These are phyloP conservation scores for Passalora sequoiae DNA, from an alignment of 2,329 filamentous ascomycete genomes.

Conservation along the genomic window DNA sequence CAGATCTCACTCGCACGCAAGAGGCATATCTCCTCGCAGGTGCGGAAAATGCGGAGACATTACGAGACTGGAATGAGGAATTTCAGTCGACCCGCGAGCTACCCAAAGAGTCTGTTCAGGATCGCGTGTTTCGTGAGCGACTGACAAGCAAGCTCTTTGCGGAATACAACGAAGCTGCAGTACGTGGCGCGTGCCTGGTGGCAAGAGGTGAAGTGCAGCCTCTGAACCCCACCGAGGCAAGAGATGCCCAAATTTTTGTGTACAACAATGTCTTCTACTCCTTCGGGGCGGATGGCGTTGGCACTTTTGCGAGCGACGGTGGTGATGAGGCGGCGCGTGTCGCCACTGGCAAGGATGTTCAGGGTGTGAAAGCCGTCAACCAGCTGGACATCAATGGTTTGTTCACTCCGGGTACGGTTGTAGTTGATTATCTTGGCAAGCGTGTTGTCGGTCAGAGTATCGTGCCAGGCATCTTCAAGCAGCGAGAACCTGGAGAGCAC, in stretches of 20 bases:
- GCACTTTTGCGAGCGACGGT: slow-evolving; percentile 92
- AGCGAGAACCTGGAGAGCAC: slow-evolving; percentile 93
- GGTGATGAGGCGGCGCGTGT: slow-evolving; percentile 94
- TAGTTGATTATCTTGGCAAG: slow-evolving; percentile 95
- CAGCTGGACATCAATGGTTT: slow-evolving; percentile 92
- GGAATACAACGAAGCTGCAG: slow-evolving; percentile 94
- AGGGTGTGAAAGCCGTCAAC: slow-evolving; percentile 90
- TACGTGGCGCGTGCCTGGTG: slow-evolving; percentile 84
- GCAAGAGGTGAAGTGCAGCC: slow-evolving; percentile 88
- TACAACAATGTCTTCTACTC: slow-evolving; percentile 99
- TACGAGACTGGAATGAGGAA: slow-evolving; percentile 98
- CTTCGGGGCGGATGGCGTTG: slow-evolving; percentile 93
- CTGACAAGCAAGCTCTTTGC: slow-evolving; percentile 93
- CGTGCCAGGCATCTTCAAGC: slow-evolving; percentile 98
- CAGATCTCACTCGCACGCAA: slow-evolving; percentile 84
- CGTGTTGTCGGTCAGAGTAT: slow-evolving; percentile 97
- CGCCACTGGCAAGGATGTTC: slow-evolving; percentile 92
- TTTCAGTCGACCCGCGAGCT: slow-evolving; percentile 95
- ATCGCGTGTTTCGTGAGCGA: slow-evolving; percentile 91
- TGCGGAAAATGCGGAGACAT: slow-evolving; percentile 85
- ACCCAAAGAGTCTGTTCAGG: slow-evolving; percentile 87
- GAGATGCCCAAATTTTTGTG: slow-evolving; percentile 95
- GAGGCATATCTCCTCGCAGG: slow-evolving; percentile 88
- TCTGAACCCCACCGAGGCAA: slow-evolving; percentile 86
- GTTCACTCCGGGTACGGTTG: slow-evolving; percentile 91